These are phyloP conservation scores for Phylloporus sp. DNA, from an alignment of 1,284 basidiomycete genomes.

Conservation along the genomic window DNA sequence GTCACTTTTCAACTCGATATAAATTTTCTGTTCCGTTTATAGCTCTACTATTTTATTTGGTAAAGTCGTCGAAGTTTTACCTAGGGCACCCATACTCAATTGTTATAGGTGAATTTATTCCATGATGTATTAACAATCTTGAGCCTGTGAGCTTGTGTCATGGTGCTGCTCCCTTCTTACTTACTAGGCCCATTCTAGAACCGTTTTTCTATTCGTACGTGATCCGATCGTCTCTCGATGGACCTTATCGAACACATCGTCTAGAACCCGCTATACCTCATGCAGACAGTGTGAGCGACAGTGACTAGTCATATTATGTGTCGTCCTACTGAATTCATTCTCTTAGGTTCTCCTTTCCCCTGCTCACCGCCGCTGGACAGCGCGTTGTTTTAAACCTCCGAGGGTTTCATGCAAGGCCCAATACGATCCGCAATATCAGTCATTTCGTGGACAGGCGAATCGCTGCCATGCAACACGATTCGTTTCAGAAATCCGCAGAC, in stretches of 20 bases:
- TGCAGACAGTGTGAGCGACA: not conserved
- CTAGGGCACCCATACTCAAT: no score
- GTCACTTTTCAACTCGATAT: not conserved
- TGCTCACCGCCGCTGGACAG: constrained; percentile 10
- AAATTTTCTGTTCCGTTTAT: not conserved
- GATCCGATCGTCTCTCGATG: no score
- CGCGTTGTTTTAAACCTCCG: constrained; percentile 15
- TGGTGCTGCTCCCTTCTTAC: not conserved
- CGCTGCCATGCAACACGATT: constrained; percentile 1
- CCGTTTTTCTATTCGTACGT: no score
- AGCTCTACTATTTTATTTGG: constrained; percentile 9
- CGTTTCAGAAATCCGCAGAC: constrained; percentile 6
- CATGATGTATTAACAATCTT: not conserved
- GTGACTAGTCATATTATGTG: not conserved
- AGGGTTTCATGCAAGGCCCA: not conserved
- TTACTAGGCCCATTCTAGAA: not conserved
- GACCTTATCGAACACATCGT: not conserved
- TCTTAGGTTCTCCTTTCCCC: constrained; percentile 5
- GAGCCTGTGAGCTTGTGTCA: not conserved
- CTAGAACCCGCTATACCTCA: not conserved
- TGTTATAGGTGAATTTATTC: not conserved
- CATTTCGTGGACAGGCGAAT: constrained; percentile 1
- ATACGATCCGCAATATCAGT: not conserved
- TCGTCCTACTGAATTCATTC: not conserved
- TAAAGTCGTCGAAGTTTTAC: not conserved